Evolutionary conservation across 2,329 filamentous ascomycete species (phyloP), one percentile per base, ranked within the genome.

Genomic region (Hymenoscyphus albidus): DNA sequence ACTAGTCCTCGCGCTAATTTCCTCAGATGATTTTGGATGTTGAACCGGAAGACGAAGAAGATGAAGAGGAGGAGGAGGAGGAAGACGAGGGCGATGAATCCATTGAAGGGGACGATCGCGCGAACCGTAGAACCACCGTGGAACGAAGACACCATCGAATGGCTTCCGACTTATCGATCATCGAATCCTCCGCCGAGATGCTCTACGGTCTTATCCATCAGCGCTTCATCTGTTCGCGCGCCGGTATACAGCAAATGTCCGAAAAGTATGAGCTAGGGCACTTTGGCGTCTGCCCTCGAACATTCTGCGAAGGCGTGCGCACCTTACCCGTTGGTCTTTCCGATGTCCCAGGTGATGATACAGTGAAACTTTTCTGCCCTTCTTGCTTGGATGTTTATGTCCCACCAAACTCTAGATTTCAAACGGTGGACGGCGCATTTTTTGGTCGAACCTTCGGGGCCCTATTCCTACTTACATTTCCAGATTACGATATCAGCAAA

Each of bases 161-260:
- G 80, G 90, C 92, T 4, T 96, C 92, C 75, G 94, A 99, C 76
- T 82, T 97, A 57, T 96, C 92, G 66, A 90, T 97, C 70, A 97
- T 99, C 74, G 95, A 99, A 80, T 96, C 91, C 69, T 97, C 93
- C 0, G 94, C 95, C n/a, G 95, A 99, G 81, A 88, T 98, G 81
- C 88, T 99, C 31, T 99, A 99, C 79, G 95, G 95, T 51, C 85
- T 99, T 65, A 99, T 99, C 77, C 95, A 99, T 80, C 95, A 98
- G 78, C 90, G 95, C 64, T 99, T 97, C 79, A 98, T 99, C 79
- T 98, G 93, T 74, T 97, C 93, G 31, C 86, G 95, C 65, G 92
- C 92, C 2, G 95, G 95, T 61, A 98, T 99, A 73, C 94, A 98
- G 79, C 93, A 97, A 77, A 99, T 99, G 95, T 92, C 93, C 68